Base-by-base conservation (phyloP, 2,329 filamentous ascomycete species). In the Gaeumannomyces tritici region DNA sequence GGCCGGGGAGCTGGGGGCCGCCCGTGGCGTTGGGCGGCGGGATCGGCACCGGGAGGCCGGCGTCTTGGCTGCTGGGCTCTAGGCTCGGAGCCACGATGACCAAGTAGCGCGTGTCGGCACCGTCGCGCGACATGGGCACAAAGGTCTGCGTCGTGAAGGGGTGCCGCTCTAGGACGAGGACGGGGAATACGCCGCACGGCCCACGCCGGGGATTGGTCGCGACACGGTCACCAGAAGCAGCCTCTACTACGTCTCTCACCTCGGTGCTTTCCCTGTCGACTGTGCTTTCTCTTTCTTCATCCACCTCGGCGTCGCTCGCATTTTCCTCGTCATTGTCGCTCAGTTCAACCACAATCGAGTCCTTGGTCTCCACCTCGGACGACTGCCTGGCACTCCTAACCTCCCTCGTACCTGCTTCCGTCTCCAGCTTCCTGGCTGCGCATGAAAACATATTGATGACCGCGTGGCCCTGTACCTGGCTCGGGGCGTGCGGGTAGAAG, bases 61-160 rank as follows among this genome's bases (percentile, higher is more conserved):
- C 71, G 69, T 71, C 74, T 3, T 59, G 61, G 5, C 66, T 65
- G n/a, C 71, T 71, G 7, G 82, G 72, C 13, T 84, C 79, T 11
- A 91, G 75, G 15, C 86, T 91, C 0, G 93, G 93, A 24, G 93
- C 93, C 26, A 98, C 93, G 66, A 98, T 85, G 65, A 98, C 89
- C 29, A 99, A 83, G 73, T 93, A 97, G 27, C 79, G 76, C 13
- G 79, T 78, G 61, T 80, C 75, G 13, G 73, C 68, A 58, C 72
- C 70, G 47, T 61, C 59, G 51, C 28, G 59, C 13, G 75, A 83
- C 60, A 97, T 78, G 0, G 95, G 95, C 56, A 90, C 83, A 74
- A 99, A 98, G 0, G 92, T 96, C 77, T 99, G 95, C 1, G 90
- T 90, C 1, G 95, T 98, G 75, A 87, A 98, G 0, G 95, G 93